phyloP scores from a whole-genome alignment of 1,284 basidiomycete genomes.

The Microbotryum lychnidis-dioicae region DNA sequence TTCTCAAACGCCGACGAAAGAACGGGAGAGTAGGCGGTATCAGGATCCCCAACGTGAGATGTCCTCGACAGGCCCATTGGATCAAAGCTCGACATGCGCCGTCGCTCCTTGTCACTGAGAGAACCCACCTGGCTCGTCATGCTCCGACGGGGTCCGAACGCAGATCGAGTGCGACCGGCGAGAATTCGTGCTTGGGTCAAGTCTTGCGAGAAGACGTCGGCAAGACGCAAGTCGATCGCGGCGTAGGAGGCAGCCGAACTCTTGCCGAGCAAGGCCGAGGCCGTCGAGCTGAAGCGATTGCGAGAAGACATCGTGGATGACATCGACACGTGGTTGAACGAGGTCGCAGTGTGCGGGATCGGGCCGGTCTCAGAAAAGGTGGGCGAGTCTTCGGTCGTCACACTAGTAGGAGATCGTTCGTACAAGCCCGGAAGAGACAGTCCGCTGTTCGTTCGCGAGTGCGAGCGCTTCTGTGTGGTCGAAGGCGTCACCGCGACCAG shows the following conservation, averaged over 20 bases:
- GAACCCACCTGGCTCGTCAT: conserved; percentile 8
- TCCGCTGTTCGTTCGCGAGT: conserved; percentile 1
- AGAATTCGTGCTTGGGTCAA: conserved; percentile 38
- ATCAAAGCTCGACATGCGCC: conserved; percentile 23
- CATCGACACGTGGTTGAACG: conserved; percentile 21
- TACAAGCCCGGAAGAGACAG: background rate
- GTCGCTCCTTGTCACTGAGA: conserved; percentile 6
- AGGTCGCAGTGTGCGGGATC: conserved; percentile 12
- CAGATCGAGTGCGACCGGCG: conserved; percentile 8
- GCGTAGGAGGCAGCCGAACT: conserved; percentile 59
- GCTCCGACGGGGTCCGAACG: conserved; percentile 21
- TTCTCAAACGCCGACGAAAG: background rate
- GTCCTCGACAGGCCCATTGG: background rate
- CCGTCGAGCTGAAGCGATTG: conserved; percentile 36
- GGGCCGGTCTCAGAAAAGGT: background rate
- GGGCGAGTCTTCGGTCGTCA: conserved; percentile 1
- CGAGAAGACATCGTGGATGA: conserved; percentile 18
- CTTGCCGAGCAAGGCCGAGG: conserved; percentile 59
- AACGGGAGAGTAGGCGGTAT: background rate
- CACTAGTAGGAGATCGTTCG: no score
- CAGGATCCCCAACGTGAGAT: background rate
- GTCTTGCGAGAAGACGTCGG: conserved; percentile 43
- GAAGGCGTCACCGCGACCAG: background rate
- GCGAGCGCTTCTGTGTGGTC: background rate
- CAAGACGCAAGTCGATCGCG: conserved; percentile 41